Evolutionary conservation across 2,329 filamentous ascomycete species (phyloP).

Genomic region (Ophiostoma sp.): DNA sequence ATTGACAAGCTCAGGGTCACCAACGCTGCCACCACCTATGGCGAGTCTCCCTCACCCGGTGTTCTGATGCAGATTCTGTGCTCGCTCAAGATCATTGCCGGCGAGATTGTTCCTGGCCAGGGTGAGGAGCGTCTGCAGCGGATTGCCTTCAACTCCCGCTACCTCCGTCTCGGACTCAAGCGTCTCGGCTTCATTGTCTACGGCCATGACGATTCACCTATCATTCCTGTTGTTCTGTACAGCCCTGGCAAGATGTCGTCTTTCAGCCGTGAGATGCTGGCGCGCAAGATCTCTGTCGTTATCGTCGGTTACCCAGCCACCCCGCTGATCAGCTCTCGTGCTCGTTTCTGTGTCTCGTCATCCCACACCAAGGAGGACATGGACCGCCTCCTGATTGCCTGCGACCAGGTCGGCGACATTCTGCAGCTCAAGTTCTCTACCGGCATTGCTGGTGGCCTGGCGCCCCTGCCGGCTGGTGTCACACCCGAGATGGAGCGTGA

Average conservation of each 20-base stretch:
- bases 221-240: slow-evolving; percentile 90
- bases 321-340: slow-evolving; percentile 87
- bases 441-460: slow-evolving; percentile 81
- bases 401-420: slow-evolving; percentile 86
- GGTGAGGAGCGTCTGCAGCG: slow-evolving; percentile 93
- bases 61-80: slow-evolving; percentile 87
- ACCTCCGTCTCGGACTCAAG: slow-evolving; percentile 95
- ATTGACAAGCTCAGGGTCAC: slow-evolving; percentile 85
- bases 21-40: slow-evolving; percentile 81
- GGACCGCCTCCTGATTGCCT: slow-evolving; percentile 80
- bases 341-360: slow-evolving; percentile 90
- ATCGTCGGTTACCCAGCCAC: slow-evolving; percentile 97
- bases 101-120: slow-evolving; percentile 81
- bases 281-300: slow-evolving; percentile 94
- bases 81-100: slow-evolving; percentile 81
- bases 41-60: slow-evolving; percentile 80
- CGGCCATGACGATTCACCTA: slow-evolving; percentile 95
- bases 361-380: slow-evolving; percentile 98
- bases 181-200: slow-evolving; percentile 95
- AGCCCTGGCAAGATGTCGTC: slow-evolving; percentile 98
- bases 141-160: slow-evolving; percentile 96
- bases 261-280: slow-evolving; percentile 97
- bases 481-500: slow-evolving; percentile 67
- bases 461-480: slow-evolving; percentile 67
- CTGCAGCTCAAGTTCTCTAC: slow-evolving; percentile 97